Evolutionary conservation across 2,329 filamentous ascomycete species (phyloP), one percentile per base, ranked within the genome.

Genomic region (Verticillium alfalfae): DNA sequence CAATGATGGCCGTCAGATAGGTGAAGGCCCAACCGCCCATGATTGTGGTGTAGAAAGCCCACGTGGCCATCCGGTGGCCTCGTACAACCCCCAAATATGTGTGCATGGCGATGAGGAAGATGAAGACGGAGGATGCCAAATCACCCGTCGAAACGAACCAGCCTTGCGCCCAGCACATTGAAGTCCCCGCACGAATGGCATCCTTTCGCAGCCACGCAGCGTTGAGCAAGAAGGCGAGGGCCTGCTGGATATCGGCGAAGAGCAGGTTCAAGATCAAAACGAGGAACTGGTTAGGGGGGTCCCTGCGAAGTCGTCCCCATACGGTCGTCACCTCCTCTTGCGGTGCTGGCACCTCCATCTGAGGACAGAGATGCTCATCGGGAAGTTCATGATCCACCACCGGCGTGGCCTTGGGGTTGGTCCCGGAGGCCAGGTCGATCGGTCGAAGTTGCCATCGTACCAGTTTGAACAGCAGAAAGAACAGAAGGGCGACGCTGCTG

Each of bases 181-280:
- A 66, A 0, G 80, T 81, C 2, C 79, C 79, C 1, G 87, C 84
- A 1, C 80, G 67, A 16, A 91, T 81, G 0, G 75, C 78, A 69
- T 88, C 78, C 15, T 76, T 70, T 1, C 73, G 71, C 5, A 89
- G 75, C 82, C 88, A 88, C 39, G 81, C 75, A 4, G 81, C 80
- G 64, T 87, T 89, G 57, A 90, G 76, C 54, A 88, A 67, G 69
- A 90, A 91, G 4, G 86, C 84, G 0, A 84, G 70, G 8, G 85
- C 80, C 68, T 91, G 88, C 67, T 88, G 84, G 61, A 89, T 80
- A 67, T 91, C 88, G 62, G 88, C 88, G 26, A 89, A 73, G 5
- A 91, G 76, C 0, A 91, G 80, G 70, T 91, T 91, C 70, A 89
- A 84, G 62, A 91, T 88, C 5, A 91, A 78, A 0, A 91, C 77